Conservation (phyloP, 164 flowering plant genomes). For the Sedum album region DNA sequence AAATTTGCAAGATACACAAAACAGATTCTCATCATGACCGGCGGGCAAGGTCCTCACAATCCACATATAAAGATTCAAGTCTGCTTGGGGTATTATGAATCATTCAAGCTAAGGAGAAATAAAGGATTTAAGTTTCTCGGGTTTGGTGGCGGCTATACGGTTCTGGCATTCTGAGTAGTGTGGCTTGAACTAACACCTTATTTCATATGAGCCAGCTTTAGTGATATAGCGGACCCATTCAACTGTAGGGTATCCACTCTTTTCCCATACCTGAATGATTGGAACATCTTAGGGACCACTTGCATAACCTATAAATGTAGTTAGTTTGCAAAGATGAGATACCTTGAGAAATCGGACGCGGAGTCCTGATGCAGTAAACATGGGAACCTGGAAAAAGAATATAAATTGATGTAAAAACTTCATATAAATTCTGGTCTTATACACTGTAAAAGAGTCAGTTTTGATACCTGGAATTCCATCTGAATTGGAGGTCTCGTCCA, state of each 20-base stretch:
- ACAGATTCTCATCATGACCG: not conserved
- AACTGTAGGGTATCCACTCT: constrained; percentile 95
- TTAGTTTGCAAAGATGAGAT: not conserved
- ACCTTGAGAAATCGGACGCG: constrained; percentile 99
- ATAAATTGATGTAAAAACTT: not conserved
- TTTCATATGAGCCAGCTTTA: constrained; percentile 96
- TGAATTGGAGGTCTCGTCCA: constrained; percentile 98
- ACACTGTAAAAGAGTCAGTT: not conserved
- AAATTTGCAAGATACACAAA: too few species aligned
- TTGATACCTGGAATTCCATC: constrained; percentile 94
- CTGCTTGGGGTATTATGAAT: not conserved
- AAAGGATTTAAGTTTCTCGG: not conserved
- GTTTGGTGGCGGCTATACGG: too few species aligned
- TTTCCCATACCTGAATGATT: constrained; percentile 89
- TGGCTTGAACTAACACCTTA: constrained; percentile 66
- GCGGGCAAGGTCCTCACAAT: not conserved
- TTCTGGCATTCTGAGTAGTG: too few species aligned
- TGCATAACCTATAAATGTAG: not conserved
- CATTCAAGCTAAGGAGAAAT: not conserved
- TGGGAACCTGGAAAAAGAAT: constrained; percentile 71
- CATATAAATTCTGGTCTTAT: not conserved
- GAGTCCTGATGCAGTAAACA: constrained; percentile 99
- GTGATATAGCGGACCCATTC: constrained; percentile 98
- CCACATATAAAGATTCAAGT: not conserved
- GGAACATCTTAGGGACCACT: not conserved